These are phyloP conservation scores for Candolleomyces eurysporus DNA, from an alignment of 768 basidiomycete species.

Conservation along the genomic window DNA sequence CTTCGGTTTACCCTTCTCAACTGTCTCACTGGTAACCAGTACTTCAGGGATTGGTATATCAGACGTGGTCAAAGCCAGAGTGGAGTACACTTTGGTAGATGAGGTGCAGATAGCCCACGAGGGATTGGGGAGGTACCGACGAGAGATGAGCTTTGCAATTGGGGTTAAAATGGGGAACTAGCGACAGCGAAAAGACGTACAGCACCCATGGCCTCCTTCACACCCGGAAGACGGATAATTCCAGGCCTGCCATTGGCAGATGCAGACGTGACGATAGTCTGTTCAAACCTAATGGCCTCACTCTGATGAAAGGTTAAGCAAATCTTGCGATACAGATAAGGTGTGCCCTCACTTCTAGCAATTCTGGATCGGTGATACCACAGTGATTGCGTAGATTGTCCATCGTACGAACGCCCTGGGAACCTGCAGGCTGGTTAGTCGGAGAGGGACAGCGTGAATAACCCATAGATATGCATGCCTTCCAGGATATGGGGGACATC, in stretches of 20 bases:
- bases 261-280: constrained; percentile 67
- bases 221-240: constrained; percentile 80
- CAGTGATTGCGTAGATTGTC: constrained; percentile 78
- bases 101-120: constrained; percentile 88
- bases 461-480: not conserved
- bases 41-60: constrained; percentile 66
- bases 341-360: constrained; percentile 54
- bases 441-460: not conserved
- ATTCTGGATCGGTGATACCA: constrained; percentile 62
- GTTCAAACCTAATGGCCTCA: constrained; percentile 80
- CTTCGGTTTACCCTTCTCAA: constrained; percentile 75
- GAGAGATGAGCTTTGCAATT: constrained; percentile 27
- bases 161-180: not conserved
- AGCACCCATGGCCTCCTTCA: constrained; percentile 51
- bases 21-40: constrained; percentile 80
- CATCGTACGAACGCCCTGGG: constrained; percentile 80
- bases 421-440: constrained; percentile 35
- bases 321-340: constrained; percentile 1
- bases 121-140: constrained; percentile 51
- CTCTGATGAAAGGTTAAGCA: constrained; percentile 37
- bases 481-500: constrained; percentile 61
- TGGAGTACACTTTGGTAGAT: constrained; percentile 75
- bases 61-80: constrained; percentile 64
- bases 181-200: constrained; percentile 28
- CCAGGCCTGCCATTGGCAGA: constrained; percentile 50